Conservation (phyloP, 192 early-diverging fungal genomes). For the Bifiguratus adelaidae region DNA sequence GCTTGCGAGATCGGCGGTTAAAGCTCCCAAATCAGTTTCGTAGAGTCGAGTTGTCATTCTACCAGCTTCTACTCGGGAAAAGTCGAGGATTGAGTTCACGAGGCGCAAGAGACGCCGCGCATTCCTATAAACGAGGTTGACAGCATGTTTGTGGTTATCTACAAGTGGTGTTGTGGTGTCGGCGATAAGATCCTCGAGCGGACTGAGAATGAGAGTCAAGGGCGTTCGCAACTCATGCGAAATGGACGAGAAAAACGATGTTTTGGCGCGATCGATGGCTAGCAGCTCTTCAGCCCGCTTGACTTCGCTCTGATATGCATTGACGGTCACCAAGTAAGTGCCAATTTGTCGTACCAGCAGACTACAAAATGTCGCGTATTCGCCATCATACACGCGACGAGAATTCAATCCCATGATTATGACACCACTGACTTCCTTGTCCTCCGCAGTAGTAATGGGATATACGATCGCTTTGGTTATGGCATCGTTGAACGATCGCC, state of each 20-base stretch:
- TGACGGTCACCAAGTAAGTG: background rate
- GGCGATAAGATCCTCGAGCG: background rate
- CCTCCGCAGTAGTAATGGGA: too few species aligned
- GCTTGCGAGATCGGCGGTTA: too few species aligned
- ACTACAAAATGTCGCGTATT: background rate
- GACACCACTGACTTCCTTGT: background rate
- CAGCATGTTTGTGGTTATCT: constrained; percentile 32
- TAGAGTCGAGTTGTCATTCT: constrained; percentile 34
- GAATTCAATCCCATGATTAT: background rate
- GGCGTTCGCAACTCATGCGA: constrained; percentile 1
- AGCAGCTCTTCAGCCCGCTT: background rate
- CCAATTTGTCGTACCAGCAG: background rate
- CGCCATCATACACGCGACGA: background rate
- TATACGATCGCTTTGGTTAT: too few species aligned
- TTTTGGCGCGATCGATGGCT: background rate
- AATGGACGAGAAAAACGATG: constrained; percentile 1
- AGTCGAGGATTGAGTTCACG: constrained; percentile 44
- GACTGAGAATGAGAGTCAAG: background rate
- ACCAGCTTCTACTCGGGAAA: constrained; percentile 40
- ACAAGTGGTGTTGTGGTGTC: constrained; percentile 13
- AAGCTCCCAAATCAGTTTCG: too few species aligned
- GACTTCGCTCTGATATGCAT: background rate
- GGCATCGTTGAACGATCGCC: too few species aligned
- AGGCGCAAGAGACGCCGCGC: constrained; percentile 38
- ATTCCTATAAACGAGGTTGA: constrained; percentile 37